Base-by-base conservation (phyloP, 2,329 filamentous ascomycete species). In the Leptosphaerulina australis region DNA sequence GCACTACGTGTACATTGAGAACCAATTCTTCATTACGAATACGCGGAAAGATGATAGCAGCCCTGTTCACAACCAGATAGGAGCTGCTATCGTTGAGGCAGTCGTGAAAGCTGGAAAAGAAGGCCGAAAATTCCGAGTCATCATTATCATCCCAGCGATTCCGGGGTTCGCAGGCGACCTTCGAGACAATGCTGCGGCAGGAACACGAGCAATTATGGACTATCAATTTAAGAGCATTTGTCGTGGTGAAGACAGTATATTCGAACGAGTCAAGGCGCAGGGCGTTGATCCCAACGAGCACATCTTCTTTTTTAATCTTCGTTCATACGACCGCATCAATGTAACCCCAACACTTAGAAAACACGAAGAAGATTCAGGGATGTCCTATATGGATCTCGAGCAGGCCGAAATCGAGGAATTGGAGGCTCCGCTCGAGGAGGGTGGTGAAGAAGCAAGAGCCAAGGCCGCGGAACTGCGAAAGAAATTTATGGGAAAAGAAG, bases 221-320 rank as follows among this genome's bases (percentile, higher is more conserved):
- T 97, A 96, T 67, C 94, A 97, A 70, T 99, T 94, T 79, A 96
- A 95, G 74, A 96, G 91, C 0, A 96, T 99, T 59, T 90, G 88
- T 66, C 87, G 94, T 34, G 94, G 94, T 5, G 88, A 95, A 57
- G 81, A 97, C 68, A 96, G 91, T 4, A 97, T 99, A 43, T 94
- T 88, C 62, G 91, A 84, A 29, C 87, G 88, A 67, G 85, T 97
- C 50, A 79, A 80, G 49, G 83, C 83, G 5, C 79, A 88, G 55
- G 91, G 89, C 1, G 83, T 94, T 1, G 86, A 97, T 62, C 91
- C 92, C 0, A 54, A 56, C 62, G 75, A 97, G 53, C 83, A 97
- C 73, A 86, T 99, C 24, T 97, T 95, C 74, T 82, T 96, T 67
- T 99, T 97, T 80, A 97, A 97, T 61, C 77, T 99, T 30, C 84